Percentiles rank a stretch among this genome's conserved stretches.
These are phyloP conservation scores for Penicillium antarcticum DNA, from an alignment of 495 filamentous ascomycete genomes.

Conservation along the genomic window DNA sequence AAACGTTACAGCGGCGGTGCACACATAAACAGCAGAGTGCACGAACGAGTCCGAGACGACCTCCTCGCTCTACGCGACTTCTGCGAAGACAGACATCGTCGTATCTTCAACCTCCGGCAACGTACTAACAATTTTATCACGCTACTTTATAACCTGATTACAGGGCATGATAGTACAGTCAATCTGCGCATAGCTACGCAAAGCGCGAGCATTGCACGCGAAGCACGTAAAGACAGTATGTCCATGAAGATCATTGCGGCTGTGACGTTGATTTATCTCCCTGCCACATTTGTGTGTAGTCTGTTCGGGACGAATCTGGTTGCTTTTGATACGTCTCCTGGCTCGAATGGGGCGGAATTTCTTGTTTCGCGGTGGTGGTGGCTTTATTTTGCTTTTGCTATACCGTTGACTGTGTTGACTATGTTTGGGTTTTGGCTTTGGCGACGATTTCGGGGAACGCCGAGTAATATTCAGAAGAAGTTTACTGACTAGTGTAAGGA, in stretches of 20 bases:
- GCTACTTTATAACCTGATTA: conserved; percentile 19
- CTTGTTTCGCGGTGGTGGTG: conserved; percentile 15
- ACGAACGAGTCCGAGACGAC: conserved; percentile 11
- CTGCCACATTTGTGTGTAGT: conserved; percentile 31
- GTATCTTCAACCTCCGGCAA: conserved; percentile 10
- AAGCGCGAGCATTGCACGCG: conserved; percentile 24
- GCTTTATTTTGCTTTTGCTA: conserved; percentile 17
- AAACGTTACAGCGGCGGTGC: neutral
- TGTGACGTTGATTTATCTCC: conserved; percentile 37
- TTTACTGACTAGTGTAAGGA: too few species aligned
- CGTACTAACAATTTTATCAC: conserved; percentile 15
- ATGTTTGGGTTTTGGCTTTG: conserved; percentile 13
- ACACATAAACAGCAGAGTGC: neutral
- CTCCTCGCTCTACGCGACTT: conserved; percentile 8
- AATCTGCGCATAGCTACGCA: conserved; percentile 23
- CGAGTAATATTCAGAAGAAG: too few species aligned
- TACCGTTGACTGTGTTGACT: conserved; percentile 14
- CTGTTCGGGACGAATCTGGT: conserved; percentile 19
- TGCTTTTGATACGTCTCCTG: conserved; percentile 7
- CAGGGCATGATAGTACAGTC: conserved; percentile 17
- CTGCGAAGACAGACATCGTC: conserved; percentile 12
- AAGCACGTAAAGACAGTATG: conserved; percentile 30
- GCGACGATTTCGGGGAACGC: neutral
- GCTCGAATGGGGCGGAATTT: conserved; percentile 5
- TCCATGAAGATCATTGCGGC: conserved; percentile 40